These are phyloP conservation scores for Stramenopiles sp. DNA, from an alignment of 352 stramenopile genomes.

Conservation along the genomic window DNA sequence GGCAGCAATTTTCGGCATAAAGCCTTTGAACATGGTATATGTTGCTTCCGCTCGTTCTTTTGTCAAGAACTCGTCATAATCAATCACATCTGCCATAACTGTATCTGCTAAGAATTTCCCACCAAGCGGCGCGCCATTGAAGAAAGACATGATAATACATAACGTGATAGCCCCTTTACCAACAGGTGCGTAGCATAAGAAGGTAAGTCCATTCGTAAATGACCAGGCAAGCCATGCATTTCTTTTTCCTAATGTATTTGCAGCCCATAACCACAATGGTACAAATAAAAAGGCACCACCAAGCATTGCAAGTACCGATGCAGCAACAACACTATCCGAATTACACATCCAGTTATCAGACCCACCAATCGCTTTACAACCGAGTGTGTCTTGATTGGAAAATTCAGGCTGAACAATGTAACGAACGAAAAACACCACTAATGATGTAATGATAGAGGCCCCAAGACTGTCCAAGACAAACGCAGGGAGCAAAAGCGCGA, in stretches of 20 bases:
- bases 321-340: not conserved
- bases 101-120: constrained; percentile 21
- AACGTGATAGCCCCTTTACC: constrained; percentile 10
- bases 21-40: constrained; percentile 20
- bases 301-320: not conserved
- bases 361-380: not conserved
- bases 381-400: not conserved
- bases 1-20: constrained; percentile 20
- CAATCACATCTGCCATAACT: constrained; percentile 19
- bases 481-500: constrained; percentile 14
- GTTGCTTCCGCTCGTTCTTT: constrained; percentile 19
- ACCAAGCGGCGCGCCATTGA: constrained; percentile 20
- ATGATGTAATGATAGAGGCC: constrained; percentile 15
- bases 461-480: constrained; percentile 20
- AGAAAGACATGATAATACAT: constrained; percentile 17
- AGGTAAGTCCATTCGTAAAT: constrained; percentile 19
- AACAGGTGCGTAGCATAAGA: constrained; percentile 18
- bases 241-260: constrained; percentile 13
- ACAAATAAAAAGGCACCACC: constrained; percentile 10
- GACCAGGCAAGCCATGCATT: constrained; percentile 21
- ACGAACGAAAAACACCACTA: constrained; percentile 20
- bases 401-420: constrained; percentile 14
- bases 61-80: constrained; percentile 21
- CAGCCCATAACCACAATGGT: constrained; percentile 17
- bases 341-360: not conserved